Conservation (phyloP, 2,329 filamentous ascomycete species). For the Oidium heveae region DNA sequence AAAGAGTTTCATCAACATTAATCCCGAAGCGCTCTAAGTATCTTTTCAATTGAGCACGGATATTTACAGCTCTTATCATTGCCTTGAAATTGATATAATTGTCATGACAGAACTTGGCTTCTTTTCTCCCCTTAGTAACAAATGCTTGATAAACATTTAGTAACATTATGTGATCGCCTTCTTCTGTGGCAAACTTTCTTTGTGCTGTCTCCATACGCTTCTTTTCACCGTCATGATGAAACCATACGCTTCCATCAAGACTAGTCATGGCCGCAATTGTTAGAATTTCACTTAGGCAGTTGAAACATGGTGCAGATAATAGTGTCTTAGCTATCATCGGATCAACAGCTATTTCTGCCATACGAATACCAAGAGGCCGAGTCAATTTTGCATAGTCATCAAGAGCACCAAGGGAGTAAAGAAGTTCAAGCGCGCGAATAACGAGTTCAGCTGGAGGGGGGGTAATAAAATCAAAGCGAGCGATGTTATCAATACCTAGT, state of each 20-base stretch:
- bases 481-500: constrained; percentile 80
- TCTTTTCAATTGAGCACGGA: constrained; percentile 62
- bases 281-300: constrained; percentile 63
- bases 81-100: constrained; percentile 72
- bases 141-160: constrained; percentile 89
- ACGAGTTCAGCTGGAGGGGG: constrained; percentile 67
- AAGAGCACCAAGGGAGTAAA: constrained; percentile 66
- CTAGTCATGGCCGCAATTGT: constrained; percentile 89
- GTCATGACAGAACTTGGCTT: constrained; percentile 65
- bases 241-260: constrained; percentile 60
- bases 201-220: constrained; percentile 49
- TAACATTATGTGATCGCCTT: constrained; percentile 81
- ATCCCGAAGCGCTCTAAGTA: constrained; percentile 73
- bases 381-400: constrained; percentile 83
- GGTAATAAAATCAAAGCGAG: constrained; percentile 72
- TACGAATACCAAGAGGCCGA: constrained; percentile 59
- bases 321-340: constrained; percentile 90
- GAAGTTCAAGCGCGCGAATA: constrained; percentile 61
- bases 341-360: constrained; percentile 82
- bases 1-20: constrained; percentile 35
- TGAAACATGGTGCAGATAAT: constrained; percentile 47
- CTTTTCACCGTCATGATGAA: constrained; percentile 53
- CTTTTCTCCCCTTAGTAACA: constrained; percentile 56
- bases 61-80: constrained; percentile 58
- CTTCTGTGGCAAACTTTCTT: constrained; percentile 67